Percentiles rank a stretch among this genome's conserved stretches.
These are phyloP conservation scores for Colletotrichum sansevieriae DNA, from an alignment of 2,329 filamentous ascomycete species.

Conservation along the genomic window DNA sequence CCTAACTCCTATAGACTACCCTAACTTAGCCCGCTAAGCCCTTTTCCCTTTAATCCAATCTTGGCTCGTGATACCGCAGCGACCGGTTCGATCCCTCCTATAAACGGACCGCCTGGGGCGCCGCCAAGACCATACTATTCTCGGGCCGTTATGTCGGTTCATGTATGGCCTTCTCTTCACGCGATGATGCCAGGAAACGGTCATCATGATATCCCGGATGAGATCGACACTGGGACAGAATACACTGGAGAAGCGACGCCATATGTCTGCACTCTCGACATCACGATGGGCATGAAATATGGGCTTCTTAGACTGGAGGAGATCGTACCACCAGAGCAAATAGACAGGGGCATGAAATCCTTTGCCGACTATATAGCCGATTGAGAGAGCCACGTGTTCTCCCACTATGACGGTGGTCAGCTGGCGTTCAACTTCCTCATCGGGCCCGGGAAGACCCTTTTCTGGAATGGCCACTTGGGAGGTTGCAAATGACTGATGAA, in stretches of 20 bases:
- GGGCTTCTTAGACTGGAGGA: neutral
- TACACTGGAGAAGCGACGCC: conserved; percentile 11
- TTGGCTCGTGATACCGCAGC: conserved; percentile 7
- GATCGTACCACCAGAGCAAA: neutral
- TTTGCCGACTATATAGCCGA: conserved; percentile 1
- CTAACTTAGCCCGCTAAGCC: too few relatives aligned
- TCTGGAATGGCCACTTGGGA: conserved; percentile 12
- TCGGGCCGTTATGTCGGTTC: conserved; percentile 37
- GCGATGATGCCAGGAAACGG: conserved; percentile 42
- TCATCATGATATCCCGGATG: conserved; percentile 6
- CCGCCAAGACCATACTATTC: conserved; percentile 8
- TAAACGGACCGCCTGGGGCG: neutral
- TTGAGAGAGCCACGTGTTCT: conserved; percentile 4
- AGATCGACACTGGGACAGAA: neutral
- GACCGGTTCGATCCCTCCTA: neutral
- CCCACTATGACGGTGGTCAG: conserved; percentile 12
- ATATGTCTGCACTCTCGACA: conserved; percentile 5
- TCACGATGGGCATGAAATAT: conserved; percentile 8
- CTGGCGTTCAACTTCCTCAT: conserved; percentile 5
- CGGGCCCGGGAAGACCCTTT: neutral
- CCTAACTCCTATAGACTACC: too few relatives aligned
- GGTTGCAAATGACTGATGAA: conserved; percentile 19
- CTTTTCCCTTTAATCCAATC: too few relatives aligned
- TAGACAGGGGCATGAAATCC: conserved; percentile 3
- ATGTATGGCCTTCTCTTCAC: conserved; percentile 46